Conservation (phyloP, 352 stramenopile genomes). For the Globisporangium rhizosaccharum region DNA sequence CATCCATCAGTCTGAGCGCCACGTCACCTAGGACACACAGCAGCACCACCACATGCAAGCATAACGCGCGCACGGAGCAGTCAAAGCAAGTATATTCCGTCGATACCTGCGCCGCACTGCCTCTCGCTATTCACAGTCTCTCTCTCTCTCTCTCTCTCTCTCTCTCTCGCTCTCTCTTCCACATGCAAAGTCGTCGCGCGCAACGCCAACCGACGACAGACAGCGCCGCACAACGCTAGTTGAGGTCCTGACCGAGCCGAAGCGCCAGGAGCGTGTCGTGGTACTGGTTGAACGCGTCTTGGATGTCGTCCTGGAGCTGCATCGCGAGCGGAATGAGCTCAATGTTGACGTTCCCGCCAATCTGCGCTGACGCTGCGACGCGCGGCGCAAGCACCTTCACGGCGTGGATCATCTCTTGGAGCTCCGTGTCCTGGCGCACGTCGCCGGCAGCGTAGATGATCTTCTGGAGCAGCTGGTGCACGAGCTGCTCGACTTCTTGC, state of each 20-base stretch:
- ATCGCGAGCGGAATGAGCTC: constrained; percentile 85
- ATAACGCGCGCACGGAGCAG: too few species aligned
- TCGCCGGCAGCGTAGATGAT: constrained; percentile 85
- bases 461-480: constrained; percentile 86
- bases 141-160: not conserved
- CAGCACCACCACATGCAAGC: too few species aligned
- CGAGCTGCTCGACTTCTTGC: constrained; percentile 85
- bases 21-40: too few species aligned
- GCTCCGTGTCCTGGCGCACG: constrained; percentile 81
- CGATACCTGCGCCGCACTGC: too few species aligned
- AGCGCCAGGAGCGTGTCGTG: constrained; percentile 85
- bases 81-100: too few species aligned
- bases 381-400: constrained; percentile 84
- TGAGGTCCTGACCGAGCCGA: constrained; percentile 78
- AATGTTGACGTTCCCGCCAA: constrained; percentile 84
- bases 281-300: constrained; percentile 90
- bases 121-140: not conserved
- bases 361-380: constrained; percentile 79
- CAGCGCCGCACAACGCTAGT: constrained; percentile 20
- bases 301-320: constrained; percentile 89
- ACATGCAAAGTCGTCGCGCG: not conserved
- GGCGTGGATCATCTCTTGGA: constrained; percentile 89
- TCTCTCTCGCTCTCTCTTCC: too few species aligned
- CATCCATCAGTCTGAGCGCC: too few species aligned
- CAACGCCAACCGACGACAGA: not conserved